Conservation (phyloP, 1,284 basidiomycete species). For the Xanthoconium separans region DNA sequence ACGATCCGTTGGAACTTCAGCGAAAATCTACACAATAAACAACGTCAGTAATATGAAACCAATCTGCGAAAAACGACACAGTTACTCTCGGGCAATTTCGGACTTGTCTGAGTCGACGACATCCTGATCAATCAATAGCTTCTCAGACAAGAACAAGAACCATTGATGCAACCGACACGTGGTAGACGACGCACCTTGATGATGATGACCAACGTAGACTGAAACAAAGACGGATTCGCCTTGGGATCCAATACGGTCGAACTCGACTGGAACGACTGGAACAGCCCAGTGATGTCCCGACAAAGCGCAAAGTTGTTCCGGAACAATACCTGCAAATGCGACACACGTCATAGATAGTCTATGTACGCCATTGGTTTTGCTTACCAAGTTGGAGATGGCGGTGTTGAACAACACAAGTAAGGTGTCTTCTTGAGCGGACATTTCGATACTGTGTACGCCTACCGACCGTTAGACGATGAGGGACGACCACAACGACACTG, state of each 20-base stretch:
- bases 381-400: constrained; percentile 56
- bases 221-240: constrained; percentile 57
- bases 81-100: constrained; percentile 44
- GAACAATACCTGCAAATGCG: constrained; percentile 49
- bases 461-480: background rate
- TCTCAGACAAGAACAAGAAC: background rate
- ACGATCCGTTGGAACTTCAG: too few species aligned
- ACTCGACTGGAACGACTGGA: constrained; percentile 65
- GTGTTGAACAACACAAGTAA: constrained; percentile 64
- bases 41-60: too few species aligned
- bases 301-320: constrained; percentile 64
- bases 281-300: constrained; percentile 56
- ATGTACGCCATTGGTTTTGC: background rate
- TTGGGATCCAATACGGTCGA: constrained; percentile 56
- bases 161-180: rapidly evolving
- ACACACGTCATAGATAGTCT: background rate
- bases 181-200: constrained; percentile 46
- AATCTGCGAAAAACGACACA: background rate
- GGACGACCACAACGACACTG: too few species aligned
- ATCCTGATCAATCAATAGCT: constrained; percentile 37
- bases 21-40: constrained; percentile 17
- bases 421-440: constrained; percentile 62
- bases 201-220: constrained; percentile 58
- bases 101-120: constrained; percentile 56
- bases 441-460: constrained; percentile 65